Base-by-base conservation (phyloP, 495 filamentous ascomycete species). In the Trichoderma erinaceum region DNA sequence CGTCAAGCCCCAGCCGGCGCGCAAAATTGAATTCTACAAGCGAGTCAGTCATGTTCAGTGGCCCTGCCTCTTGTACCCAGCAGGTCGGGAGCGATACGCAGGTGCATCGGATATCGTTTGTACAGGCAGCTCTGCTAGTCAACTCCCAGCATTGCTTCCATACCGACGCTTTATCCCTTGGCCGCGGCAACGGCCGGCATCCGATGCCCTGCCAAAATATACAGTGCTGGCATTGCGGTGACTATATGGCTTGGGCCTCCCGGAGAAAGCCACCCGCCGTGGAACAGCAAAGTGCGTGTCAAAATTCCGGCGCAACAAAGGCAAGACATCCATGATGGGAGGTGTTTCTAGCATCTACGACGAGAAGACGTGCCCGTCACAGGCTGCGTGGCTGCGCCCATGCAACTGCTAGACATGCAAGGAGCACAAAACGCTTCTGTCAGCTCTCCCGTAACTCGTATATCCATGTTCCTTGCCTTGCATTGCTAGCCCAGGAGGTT, bases 321-420 rank as follows among this genome's bases (percentile, higher is more conserved):
- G n/a, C 18, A 52, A 52, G 48, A n/a, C n/a, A 18, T 16, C 15
- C 48, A 25, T 23, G 35, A 0, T 10, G 48, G 48, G 21, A 29
- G 56, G 25, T 25, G 56, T 61, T 61, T 29, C 56, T 61, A 21
- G 11, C 4, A 23, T 13, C 29, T 18, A 25, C 56, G 23, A 12
- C 27, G 13, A 23, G 56, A n/a, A n/a, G 56, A 29, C 10, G 2
- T 23, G 13, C 56, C 50, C 56, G 56, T 61, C 11, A 12, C 56
- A 61, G 23, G 50, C 50, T 25, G 56, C 18, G 56, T 61, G 56
- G 56, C 56, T 61, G 56, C 29, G 56, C 25, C 56, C 56, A 32
- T 16, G 23, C 25, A 11, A 25, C 56, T 21, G 48, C n/a, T 4
- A 23, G 21, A 4, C 56, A 27, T 61, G 56, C 56, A 61, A 61